Evolutionary conservation across 352 stramenopile species (phyloP).

Genomic region (Phytophthora chlamydospora): DNA sequence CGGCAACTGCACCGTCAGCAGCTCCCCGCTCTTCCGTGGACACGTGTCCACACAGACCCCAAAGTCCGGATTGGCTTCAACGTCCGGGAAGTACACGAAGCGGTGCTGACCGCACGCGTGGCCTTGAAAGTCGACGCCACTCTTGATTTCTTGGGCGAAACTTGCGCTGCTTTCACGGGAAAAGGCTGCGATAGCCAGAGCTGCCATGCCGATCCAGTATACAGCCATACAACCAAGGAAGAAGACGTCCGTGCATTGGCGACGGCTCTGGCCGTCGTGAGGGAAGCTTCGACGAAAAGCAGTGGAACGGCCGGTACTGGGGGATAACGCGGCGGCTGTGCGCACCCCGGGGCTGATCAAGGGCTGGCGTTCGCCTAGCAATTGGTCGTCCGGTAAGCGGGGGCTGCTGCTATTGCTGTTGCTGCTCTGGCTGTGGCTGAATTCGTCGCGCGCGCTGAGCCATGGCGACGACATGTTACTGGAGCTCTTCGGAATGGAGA

Average conservation of each 20-base stretch:
- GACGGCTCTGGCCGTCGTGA: constrained; percentile 39
- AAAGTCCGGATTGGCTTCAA: constrained; percentile 74
- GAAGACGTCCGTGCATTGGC: constrained; percentile 63
- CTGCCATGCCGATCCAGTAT: constrained; percentile 86
- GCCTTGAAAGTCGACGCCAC: constrained; percentile 79
- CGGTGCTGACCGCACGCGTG: constrained; percentile 48
- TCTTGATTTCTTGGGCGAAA: constrained; percentile 82
- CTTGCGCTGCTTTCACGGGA: constrained; percentile 66
- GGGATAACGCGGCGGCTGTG: constrained; percentile 53
- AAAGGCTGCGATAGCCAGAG: constrained; percentile 67
- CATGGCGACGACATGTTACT: constrained; percentile 12
- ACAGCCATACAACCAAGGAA: constrained; percentile 54
- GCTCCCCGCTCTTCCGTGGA: constrained; percentile 44
- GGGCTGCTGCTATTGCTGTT: constrained; percentile 8
- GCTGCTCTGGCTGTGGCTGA: constrained; percentile 32
- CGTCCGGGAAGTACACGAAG: constrained; percentile 83
- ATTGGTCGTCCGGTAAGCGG: constrained; percentile 22
- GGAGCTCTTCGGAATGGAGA: constrained; percentile 11
- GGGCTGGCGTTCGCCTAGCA: constrained; percentile 48
- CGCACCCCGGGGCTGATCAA: constrained; percentile 36
- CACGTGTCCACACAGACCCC: constrained; percentile 74
- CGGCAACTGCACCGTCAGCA: constrained; percentile 59
- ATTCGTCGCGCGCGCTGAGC: constrained; percentile 22
- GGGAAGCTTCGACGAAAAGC: constrained; percentile 49
- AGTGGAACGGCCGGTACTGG: constrained; percentile 51